A percentile compares a stretch with the other conserved stretches of the same genome.
Conservation (phyloP, 2,329 filamentous ascomycete species). For the Drechslerella dactyloides region DNA sequence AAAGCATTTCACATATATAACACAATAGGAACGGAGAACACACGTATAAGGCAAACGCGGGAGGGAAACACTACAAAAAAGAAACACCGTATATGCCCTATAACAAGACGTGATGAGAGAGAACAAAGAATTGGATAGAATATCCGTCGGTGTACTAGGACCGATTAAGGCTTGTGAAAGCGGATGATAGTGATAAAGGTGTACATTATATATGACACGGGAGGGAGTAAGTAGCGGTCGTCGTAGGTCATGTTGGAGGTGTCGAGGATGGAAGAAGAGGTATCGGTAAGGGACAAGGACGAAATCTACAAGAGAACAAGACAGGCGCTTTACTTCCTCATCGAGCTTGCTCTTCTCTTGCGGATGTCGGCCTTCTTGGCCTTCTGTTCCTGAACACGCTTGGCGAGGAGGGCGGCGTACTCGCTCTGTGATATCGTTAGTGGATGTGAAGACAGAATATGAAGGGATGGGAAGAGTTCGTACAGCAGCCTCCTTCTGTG, state of each 20-base stretch:
- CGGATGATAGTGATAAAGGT: slow-evolving; percentile 6
- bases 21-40: slow-evolving; percentile 53
- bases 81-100: slow-evolving; percentile 49
- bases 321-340: slow-evolving; percentile 72
- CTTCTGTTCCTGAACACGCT: slow-evolving; percentile 97
- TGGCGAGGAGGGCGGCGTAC: slow-evolving; percentile 93
- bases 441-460: slow-evolving; percentile 55
- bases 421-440: slow-evolving; percentile 73
- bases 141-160: background rate
- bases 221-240: background rate
- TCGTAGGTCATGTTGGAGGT: background rate
- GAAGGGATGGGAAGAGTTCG: too few relatives aligned
- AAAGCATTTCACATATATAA: slow-evolving; percentile 52
- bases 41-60: slow-evolving; percentile 20
- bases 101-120: slow-evolving; percentile 47
- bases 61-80: slow-evolving; percentile 23
- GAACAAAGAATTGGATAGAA: slow-evolving; percentile 24
- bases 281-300: slow-evolving; percentile 15
- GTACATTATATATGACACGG: slow-evolving; percentile 7
- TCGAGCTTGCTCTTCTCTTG: slow-evolving; percentile 96
- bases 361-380: slow-evolving; percentile 88
- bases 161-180: slow-evolving; percentile 11
- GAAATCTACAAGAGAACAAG: slow-evolving; percentile 53
- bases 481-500: slow-evolving; percentile 99
- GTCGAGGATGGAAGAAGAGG: slow-evolving; percentile 7